Base-by-base conservation (phyloP, 192 early-diverging fungal genomes). In the Dissophora ornata region DNA sequence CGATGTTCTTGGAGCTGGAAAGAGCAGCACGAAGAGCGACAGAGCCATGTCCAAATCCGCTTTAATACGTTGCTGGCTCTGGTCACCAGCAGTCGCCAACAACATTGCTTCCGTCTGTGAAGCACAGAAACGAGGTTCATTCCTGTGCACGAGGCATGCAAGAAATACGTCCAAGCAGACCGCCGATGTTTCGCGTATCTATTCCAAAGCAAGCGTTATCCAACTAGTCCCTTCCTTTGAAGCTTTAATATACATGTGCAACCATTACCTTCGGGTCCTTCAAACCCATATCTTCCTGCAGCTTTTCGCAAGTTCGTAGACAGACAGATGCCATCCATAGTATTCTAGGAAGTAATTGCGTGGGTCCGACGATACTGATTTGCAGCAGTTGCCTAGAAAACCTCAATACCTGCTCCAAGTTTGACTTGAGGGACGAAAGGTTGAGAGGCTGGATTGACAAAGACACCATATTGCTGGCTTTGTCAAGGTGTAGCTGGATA, bases 131-230 rank as follows among this genome's bases (percentile, higher is more conserved):
- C 53, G 45, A 2, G 51, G 53, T 5, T 64, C 61, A 21, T 25
- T 36, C 38, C 55, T 62, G 38, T 63, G 38, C 8, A 50, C 34
- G 13, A 74, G 5, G 15, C 55, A 52, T 1, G 22, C 28, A 18
- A 65, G 50, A 18, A 57, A 74, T 0, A 74, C 42, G 38, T 74
- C 70, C 3, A 74, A 30, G 18, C 70, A 65, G 0, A 65, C 16
- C 1, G 67, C 67, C 1, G n/a, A 38, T 24, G 25, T 18, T 13
- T 61, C 29, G 19, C 47, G 47, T n/a, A 61, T 32, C 55, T 58
- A 51, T 22, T 25, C 34, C 19, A 22, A n/a, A n/a, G n/a, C n/a
- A n/a, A n/a, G n/a, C n/a, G n/a, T n/a, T n/a, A n/a, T n/a, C n/a
- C n/a, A n/a, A n/a, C n/a, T n/a, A n/a, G n/a, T n/a, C n/a, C n/a